Conservation (phyloP, 2,329 filamentous ascomycete genomes). For the Phialophora expanda region DNA sequence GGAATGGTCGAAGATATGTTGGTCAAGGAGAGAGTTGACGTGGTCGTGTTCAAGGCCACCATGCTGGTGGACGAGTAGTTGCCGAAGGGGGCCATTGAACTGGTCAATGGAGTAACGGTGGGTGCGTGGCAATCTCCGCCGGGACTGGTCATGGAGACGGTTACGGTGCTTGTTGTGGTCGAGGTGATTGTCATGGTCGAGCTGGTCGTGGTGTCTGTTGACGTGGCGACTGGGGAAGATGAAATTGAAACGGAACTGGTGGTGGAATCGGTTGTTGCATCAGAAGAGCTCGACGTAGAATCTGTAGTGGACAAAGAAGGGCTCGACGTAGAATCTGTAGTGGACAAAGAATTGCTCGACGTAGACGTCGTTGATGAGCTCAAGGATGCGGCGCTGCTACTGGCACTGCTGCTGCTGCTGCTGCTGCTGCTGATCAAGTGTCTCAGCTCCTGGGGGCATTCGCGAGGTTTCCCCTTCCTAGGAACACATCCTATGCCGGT, state of each 20-base stretch:
- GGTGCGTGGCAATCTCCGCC: slow-evolving; percentile 22
- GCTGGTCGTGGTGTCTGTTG: not conserved
- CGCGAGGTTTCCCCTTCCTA: slow-evolving; percentile 11
- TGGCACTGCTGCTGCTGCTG: slow-evolving; percentile 10
- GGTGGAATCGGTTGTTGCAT: slow-evolving; percentile 2
- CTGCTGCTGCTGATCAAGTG: slow-evolving; percentile 10
- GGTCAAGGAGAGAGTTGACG: slow-evolving; percentile 29
- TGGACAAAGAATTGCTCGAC: slow-evolving; percentile 3
- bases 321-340: not conserved
- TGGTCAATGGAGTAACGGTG: slow-evolving; percentile 31
- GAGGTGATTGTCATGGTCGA: slow-evolving; percentile 32
- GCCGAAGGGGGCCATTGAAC: slow-evolving; percentile 24
- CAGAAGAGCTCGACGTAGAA: slow-evolving; percentile 16
- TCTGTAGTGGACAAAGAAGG: not conserved
- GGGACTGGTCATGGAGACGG: slow-evolving; percentile 22
- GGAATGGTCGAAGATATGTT: slow-evolving; percentile 27
- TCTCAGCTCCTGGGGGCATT: slow-evolving; percentile 4
- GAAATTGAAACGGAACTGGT: slow-evolving; percentile 4
- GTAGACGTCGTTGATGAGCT: not conserved
- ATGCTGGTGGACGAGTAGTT: slow-evolving; percentile 26
- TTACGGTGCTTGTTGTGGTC: slow-evolving; percentile 32
- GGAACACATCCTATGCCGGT: slow-evolving; percentile 21
- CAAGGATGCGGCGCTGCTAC: not conserved
- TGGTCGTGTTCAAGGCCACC: slow-evolving; percentile 34
- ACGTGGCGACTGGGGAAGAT: not conserved